These are phyloP conservation scores for Globisporangium viniferum DNA, from an alignment of 352 stramenopile species.

Conservation along the genomic window DNA sequence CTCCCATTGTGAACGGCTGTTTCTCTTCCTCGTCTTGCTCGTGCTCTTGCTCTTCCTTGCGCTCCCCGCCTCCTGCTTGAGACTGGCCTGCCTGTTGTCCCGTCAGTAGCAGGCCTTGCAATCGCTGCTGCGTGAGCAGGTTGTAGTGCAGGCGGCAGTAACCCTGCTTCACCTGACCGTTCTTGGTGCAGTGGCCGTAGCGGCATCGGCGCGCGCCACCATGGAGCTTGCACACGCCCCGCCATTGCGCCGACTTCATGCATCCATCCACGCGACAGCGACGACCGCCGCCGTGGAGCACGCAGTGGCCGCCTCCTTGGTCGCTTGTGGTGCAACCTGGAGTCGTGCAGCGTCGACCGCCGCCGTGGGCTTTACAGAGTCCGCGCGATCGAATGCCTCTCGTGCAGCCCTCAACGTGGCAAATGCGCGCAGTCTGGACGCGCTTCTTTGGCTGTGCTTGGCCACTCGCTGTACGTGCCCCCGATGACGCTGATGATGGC, in stretches of 20 bases:
- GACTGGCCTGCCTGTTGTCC: not conserved
- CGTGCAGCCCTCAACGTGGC: conserved; percentile 65
- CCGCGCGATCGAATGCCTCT: conserved; percentile 68
- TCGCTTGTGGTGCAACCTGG: conserved; percentile 80
- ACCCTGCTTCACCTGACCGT: conserved; percentile 75
- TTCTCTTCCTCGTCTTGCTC: not conserved
- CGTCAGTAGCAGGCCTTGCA: conserved; percentile 15
- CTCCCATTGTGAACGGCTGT: not conserved
- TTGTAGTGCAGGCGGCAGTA: conserved; percentile 82
- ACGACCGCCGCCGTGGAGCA: conserved; percentile 77
- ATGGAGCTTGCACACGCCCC: conserved; percentile 84
- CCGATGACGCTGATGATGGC: conserved; percentile 3
- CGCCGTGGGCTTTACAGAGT: conserved; percentile 59
- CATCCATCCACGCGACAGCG: conserved; percentile 75
- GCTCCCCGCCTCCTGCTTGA: not conserved
- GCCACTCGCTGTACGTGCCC: not conserved
- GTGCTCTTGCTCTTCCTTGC: not conserved
- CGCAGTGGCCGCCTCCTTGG: conserved; percentile 82
- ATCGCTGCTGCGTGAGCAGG: conserved; percentile 37
- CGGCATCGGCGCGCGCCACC: conserved; percentile 74
- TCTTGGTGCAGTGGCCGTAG: conserved; percentile 78
- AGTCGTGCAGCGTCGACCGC: conserved; percentile 67
- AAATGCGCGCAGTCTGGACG: conserved; percentile 57
- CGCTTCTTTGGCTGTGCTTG: conserved; percentile 42
- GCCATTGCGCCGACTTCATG: conserved; percentile 79